Percentiles rank a stretch among this genome's conserved stretches.
Evolutionary conservation across 164 flowering plant genomes (phyloP).

Genomic region (Warburgia ugandensis): DNA sequence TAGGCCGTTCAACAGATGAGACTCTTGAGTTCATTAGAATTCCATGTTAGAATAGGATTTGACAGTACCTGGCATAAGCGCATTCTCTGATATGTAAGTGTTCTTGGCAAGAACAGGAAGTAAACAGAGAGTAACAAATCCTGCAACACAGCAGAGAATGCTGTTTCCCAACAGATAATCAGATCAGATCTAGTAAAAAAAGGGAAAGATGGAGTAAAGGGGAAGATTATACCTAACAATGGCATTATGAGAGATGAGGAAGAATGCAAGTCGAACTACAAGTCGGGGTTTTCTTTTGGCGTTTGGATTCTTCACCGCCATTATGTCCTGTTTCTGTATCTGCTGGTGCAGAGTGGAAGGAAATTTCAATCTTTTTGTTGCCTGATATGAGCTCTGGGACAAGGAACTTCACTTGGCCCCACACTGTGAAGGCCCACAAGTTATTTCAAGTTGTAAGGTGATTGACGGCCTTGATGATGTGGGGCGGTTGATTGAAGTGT

Average conservation of each 20-base stretch:
- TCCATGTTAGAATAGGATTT: not conserved
- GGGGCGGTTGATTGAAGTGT: too few species aligned
- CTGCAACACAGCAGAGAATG: slow-evolving; percentile 60
- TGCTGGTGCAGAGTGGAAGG: too few species aligned
- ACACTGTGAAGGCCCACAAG: too few species aligned
- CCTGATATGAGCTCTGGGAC: too few species aligned
- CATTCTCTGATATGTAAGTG: slow-evolving; percentile 93
- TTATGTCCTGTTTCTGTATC: too few species aligned
- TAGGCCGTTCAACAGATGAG: not conserved
- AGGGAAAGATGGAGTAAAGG: not conserved
- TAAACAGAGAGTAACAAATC: slow-evolving; percentile 58
- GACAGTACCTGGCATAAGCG: slow-evolving; percentile 82
- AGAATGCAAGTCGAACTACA: slow-evolving; percentile 59
- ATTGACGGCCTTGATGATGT: too few species aligned
- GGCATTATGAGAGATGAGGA: slow-evolving; percentile 66
- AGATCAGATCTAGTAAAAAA: not conserved
- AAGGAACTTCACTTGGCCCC: too few species aligned
- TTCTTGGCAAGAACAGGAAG: slow-evolving; percentile 84
- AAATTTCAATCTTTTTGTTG: too few species aligned
- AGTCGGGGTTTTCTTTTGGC: slow-evolving; percentile 41
- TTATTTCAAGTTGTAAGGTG: too few species aligned
- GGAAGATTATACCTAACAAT: slow-evolving; percentile 48
- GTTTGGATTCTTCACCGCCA: too few species aligned
- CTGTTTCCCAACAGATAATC: slow-evolving; percentile 23
- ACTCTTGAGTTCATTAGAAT: not conserved